Evolutionary conservation across 148 eudicot genomes (phyloP), one percentile per base, ranked within the genome.

Genomic region (Simmondsia chinensis): DNA sequence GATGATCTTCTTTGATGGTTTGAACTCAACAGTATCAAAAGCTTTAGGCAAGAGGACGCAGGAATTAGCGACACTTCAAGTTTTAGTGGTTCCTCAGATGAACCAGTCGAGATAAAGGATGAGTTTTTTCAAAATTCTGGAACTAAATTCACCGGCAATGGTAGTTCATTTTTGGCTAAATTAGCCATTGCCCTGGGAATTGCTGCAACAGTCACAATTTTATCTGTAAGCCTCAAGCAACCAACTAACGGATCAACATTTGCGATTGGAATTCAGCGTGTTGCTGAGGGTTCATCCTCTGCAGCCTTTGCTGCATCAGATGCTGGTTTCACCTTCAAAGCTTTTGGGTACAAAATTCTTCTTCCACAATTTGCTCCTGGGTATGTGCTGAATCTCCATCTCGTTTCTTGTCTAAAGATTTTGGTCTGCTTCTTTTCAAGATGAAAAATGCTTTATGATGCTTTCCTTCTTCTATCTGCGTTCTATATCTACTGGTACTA

Each of bases 351-450:
- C 67, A 65, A 63, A 73, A 46, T 87, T 42, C 56, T 77, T 35
- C 76, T 87, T 58, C 94, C 96, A 36, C 71, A 74, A 49, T 83
- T 77, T 64, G 75, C 96, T 61, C 96, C 96, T 22, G 96, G 94
- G 96, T 79, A 72, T 44, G 71, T 46, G 48, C 33, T 33, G 31
- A 28, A 20, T 11, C 37, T 38, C 50, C 25, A 9, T 15, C 14
- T 9, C n/a, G n/a, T n/a, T n/a, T n/a, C n/a, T n/a, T 43, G 1
- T 3, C 14, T 47, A 17, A 39, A 48, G 15, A 21, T 34, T 4
- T 12, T 40, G 46, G 8, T 2, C 33, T 20, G 15, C 20, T 11
- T 4, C 18, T 6, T 14, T 15, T 19, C 26, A n/a, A n/a, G n/a
- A n/a, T n/a, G n/a, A n/a, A n/a, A n/a, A n/a, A n/a, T n/a, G n/a